Evolutionary conservation across 805 yeast genomes (phyloP), one percentile per base, ranked within the genome.

Genomic region (Kuraishia borneana): DNA sequence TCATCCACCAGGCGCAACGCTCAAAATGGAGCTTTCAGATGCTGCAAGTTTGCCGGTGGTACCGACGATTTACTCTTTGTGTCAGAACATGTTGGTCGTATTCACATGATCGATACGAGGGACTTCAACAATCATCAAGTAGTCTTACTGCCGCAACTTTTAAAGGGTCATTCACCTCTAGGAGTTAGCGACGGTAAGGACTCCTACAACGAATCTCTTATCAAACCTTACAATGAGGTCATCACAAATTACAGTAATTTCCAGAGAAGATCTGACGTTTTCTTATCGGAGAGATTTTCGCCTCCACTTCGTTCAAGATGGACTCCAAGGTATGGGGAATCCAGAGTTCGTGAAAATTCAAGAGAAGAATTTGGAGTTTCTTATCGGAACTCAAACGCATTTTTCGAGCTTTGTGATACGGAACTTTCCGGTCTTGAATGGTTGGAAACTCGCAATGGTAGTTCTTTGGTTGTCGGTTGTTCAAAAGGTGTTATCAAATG

Each of bases 31-130:
- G 63, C 57, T 39, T 61, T 53, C 41, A 45, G 65, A 20, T 56
- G 57, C 18, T 50, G 56, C 31, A 75, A 76, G 49, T 77, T 73
- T 43, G 63, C 82, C 18, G 62, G 68, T 25, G 79, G 83, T 3
- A 61, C 80, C 12, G 88, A 80, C 45, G 95, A 88, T 53, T 54
- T 85, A 39, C 58, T 88, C 37, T 71, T 82, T 35, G 65, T 88
- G 2, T 70, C 81, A 35, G 96, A 88, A 51, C 95, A 88, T 45
- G 80, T 76, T 35, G 94, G 94, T 0, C 65, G 95, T 35, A 82
- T 88, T 3, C 97, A 88, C 56, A 62, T 87, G 37, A 62, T 88
- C 19, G 96, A 88, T 51, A 67, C 85, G 18, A 69, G 95, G 40
- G 73, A 81, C 46, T 70, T 75, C 42, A 61, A 67, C 38, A 76